These are phyloP conservation scores for Scheffersomyces amazonensis DNA, from an alignment of 805 yeast genomes.

Conservation along the genomic window DNA sequence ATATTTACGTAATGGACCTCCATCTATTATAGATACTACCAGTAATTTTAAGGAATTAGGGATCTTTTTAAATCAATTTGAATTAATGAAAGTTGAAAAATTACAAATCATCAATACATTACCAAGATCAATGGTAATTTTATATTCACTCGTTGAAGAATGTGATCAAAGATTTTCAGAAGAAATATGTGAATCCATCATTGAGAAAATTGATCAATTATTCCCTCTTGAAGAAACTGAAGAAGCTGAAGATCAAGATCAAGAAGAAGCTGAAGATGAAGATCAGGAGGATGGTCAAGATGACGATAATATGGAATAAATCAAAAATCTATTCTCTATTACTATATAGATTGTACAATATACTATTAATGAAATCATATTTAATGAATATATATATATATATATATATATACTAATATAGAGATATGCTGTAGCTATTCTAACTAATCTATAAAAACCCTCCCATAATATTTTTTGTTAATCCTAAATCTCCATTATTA, in stretches of 20 bases:
- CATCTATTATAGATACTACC: conserved; percentile 16
- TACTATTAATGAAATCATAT: neutral
- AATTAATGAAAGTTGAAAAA: conserved; percentile 76
- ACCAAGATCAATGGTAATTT: conserved; percentile 76
- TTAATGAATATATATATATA: neutral
- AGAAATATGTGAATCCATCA: conserved; percentile 56
- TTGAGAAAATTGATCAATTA: conserved; percentile 52
- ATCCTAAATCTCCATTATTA: conserved; percentile 11
- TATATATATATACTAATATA: no score
- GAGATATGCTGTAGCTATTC: no score
- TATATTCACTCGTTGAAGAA: conserved; percentile 83
- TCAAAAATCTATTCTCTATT: neutral
- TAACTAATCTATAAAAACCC: conserved; percentile 14
- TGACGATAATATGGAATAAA: conserved; percentile 4
- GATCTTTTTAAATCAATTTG: conserved; percentile 44
- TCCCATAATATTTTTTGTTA: conserved; percentile 16
- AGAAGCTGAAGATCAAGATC: conserved; percentile 23
- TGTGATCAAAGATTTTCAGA: conserved; percentile 85
- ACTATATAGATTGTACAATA: conserved; percentile 4
- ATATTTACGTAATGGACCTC: conserved; percentile 33
- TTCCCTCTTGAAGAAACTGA: conserved; percentile 45
- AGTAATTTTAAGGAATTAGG: conserved; percentile 37
- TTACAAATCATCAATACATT: conserved; percentile 78
- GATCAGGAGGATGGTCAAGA: conserved; percentile 19
- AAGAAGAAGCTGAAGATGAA: conserved; percentile 16